phyloP scores from a whole-genome alignment of 2,329 filamentous ascomycete genomes.

The Phyllosticta citrichinensis region DNA sequence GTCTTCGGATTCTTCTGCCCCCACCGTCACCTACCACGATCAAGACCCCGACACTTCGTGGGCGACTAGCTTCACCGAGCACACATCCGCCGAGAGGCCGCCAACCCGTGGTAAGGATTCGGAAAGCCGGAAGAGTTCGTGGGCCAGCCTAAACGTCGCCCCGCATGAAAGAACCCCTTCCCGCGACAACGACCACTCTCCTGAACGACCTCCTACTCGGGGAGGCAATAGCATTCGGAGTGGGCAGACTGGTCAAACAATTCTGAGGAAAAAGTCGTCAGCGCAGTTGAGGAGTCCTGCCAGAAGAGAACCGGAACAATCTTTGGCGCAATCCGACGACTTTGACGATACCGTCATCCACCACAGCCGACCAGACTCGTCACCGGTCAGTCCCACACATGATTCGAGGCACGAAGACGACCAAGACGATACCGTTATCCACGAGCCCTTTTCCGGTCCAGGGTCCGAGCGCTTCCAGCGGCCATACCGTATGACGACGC shows the following conservation, averaged over 20 bases:
- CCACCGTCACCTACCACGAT: slow-evolving; percentile 7
- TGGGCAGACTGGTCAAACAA: neutral
- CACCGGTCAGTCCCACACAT: slow-evolving; percentile 8
- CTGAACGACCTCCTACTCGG: slow-evolving; percentile 2
- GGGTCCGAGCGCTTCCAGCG: neutral
- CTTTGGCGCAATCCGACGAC: slow-evolving; percentile 22
- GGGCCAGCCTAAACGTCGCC: slow-evolving; percentile 16
- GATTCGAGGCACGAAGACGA: neutral
- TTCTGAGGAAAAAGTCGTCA: neutral
- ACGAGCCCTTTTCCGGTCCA: neutral
- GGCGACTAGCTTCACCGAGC: neutral
- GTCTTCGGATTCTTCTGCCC: neutral
- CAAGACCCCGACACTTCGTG: neutral
- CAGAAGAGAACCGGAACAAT: slow-evolving; percentile 18
- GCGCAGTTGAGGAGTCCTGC: neutral
- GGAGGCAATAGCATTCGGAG: slow-evolving; percentile 26
- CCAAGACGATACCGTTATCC: neutral
- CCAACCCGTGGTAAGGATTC: slow-evolving; percentile 4
- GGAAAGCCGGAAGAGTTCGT: slow-evolving; percentile 1
- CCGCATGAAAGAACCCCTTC: slow-evolving; percentile 16
- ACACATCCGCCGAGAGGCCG: neutral
- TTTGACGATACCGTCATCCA: slow-evolving; percentile 28
- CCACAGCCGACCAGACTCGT: slow-evolving; percentile 16
- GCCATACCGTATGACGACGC: slow-evolving; percentile 9
- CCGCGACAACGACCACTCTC: neutral